Evolutionary conservation across 352 stramenopile species (phyloP), one percentile per base, ranked within the genome.

Genomic region (Phytopythium mirpurense): DNA sequence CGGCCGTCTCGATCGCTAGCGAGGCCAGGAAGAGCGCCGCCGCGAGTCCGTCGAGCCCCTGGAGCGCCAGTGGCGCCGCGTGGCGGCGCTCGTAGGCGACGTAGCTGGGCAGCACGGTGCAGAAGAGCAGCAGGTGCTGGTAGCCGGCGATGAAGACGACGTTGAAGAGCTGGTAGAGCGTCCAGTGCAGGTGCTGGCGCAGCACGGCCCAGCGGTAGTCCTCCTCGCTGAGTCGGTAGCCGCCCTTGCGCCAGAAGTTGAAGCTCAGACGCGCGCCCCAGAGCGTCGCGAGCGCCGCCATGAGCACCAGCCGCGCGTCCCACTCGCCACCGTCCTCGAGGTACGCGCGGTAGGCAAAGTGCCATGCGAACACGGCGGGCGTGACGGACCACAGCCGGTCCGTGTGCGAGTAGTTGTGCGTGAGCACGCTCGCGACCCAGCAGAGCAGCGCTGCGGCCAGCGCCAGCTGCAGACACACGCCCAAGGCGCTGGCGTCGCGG

Each of bases 321-420:
- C 86, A 88, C 48, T 57, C 37, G 16, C 61, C 38, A 18, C 62
- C 63, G 38, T 97, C 88, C 6, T 65, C 53, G 4, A 86, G n/a
- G 38, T 57, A 79, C n/a, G 71, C 73, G 42, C 73, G 75, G 55
- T 65, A 71, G 12, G 71, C 71, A 41, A 88, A 86, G 56, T 91
- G 78, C 84, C 86, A 97, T 16, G 81, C 72, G 60, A 96, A 98
- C 1, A 96, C 35, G 45, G 82, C 64, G 14, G 92, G 92, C 49
- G 80, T 80, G 53, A 98, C 86, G 23, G 79, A 95, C 92, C 92
- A 98, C 38, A 97, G 34, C n/a, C 95, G 95, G 51, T 98, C 92
- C 0, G 90, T 88, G 75, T 96, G 88, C 55, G 80, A 95, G 62
- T 93, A 90, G 60, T 98, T 97, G 59, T 66, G 62, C n/a, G 87